These are phyloP conservation scores for Blepharisma stoltei DNA, from an alignment of 73 alveolate genomes.

Conservation along the genomic window DNA sequence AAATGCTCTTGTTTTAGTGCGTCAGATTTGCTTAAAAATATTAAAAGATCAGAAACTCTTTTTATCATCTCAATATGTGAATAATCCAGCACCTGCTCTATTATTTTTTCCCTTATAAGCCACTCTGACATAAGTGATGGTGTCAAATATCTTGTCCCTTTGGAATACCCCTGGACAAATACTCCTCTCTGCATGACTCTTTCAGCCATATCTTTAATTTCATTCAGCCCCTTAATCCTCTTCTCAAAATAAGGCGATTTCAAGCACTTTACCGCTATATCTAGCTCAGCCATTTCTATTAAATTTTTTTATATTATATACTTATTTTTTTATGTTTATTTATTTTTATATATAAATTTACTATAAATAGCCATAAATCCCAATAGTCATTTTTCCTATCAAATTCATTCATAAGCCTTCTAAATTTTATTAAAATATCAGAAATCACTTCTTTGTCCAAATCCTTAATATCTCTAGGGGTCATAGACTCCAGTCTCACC, in stretches of 20 bases:
- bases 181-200: slow-evolving; percentile 21
- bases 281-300: slow-evolving; percentile 46
- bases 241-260: slow-evolving; percentile 64
- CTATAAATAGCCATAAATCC: too few species aligned
- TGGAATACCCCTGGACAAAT: not conserved
- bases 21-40: slow-evolving; percentile 32
- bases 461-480: slow-evolving; percentile 56
- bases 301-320: too few species aligned
- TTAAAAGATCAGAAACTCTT: slow-evolving; percentile 37
- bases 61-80: slow-evolving; percentile 45
- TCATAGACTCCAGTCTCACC: slow-evolving; percentile 44
- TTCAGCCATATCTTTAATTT: slow-evolving; percentile 53
- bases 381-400: slow-evolving; percentile 25
- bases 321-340: too few species aligned
- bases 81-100: slow-evolving; percentile 28
- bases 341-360: too few species aligned
- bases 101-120: slow-evolving; percentile 31
- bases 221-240: slow-evolving; percentile 67
- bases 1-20: slow-evolving; percentile 21
- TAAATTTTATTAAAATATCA: slow-evolving; percentile 33
- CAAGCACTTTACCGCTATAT: slow-evolving; percentile 46
- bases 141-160: not conserved
- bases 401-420: slow-evolving; percentile 25
- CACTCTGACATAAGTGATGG: slow-evolving; percentile 30
- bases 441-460: slow-evolving; percentile 46